Conservation (phyloP, 2,329 filamentous ascomycete species). For the Penicillium rolfsii region DNA sequence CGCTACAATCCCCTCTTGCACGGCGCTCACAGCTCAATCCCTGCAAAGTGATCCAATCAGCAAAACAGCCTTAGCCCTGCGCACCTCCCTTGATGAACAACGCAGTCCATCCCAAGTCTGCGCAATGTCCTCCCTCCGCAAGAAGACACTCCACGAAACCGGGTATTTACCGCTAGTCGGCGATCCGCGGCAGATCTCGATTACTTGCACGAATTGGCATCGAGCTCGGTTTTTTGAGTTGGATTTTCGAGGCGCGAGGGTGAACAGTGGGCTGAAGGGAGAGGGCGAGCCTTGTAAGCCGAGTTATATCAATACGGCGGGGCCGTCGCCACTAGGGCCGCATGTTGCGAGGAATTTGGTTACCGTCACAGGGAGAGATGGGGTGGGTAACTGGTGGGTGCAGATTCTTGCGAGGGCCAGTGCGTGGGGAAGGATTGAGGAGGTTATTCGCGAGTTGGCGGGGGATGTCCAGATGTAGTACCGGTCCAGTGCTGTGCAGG, state of each 20-base stretch:
- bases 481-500: neutral
- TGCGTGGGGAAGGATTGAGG: slow-evolving; percentile 3
- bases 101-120: neutral
- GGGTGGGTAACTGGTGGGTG: slow-evolving; percentile 4
- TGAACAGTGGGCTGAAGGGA: too few relatives aligned
- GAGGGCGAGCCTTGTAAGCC: neutral
- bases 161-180: neutral
- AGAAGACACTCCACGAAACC: neutral
- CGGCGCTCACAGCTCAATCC: neutral
- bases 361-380: slow-evolving; percentile 2
- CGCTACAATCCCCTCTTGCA: neutral
- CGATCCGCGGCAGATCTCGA: neutral
- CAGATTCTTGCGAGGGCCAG: slow-evolving; percentile 2
- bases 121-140: slow-evolving; percentile 1
- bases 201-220: slow-evolving; percentile 4
- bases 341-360: slow-evolving; percentile 1
- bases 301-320: slow-evolving; percentile 4
- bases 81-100: neutral
- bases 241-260: neutral
- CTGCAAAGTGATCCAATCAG: neutral
- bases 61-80: neutral
- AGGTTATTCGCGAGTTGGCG: neutral
- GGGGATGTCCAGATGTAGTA: neutral
- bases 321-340: neutral
- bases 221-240: neutral